Base-by-base conservation (phyloP, 371 early-diverging fungal genomes). In the Coemansia sp. region DNA sequence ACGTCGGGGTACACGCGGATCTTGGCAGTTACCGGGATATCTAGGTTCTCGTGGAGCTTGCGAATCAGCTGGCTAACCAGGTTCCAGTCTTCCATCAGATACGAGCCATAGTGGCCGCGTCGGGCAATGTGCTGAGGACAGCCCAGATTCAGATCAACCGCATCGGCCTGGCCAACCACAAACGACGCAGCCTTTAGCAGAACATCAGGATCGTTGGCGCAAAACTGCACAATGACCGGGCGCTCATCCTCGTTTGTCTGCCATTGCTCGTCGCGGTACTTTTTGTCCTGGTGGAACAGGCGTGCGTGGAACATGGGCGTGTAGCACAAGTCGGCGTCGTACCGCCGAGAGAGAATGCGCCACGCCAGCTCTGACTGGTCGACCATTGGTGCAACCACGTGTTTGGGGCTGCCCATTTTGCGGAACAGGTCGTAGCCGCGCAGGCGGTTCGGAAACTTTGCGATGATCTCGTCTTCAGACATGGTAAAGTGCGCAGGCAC, bases 261-360 rank as follows among this genome's bases (percentile, higher is more conserved):
- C 85, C 91, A 98, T 51, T 88, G 85, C 48, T 93, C 94, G 7
- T 85, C 72, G 48, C 88, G 81, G 66, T 92, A 94, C 47, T 82
- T 83, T 52, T 75, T 71, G 47, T 84, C 86, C 61, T 90, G 89
- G 45, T 82, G 72, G 76, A 97, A 98, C 57, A 92, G 73, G 60
- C 85, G 86, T 13, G 95, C 95, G 72, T 99, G 93, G 78, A 99
- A 90, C 99, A 99, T 99, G 64, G 99, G 99, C 13, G 99, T 99
- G 74, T 93, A 99, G 82, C 97, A 95, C 1, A 98, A 83, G 40
- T 98, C 84, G 1, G 98, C 96, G 29, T 91, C 93, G 79, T 99
- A 92, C 34, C 90, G 84, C 51, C 94, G 82, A 21, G 92, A 89
- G 18, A 99, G 85, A n/a, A 92, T 84, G 53, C 99, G 85, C 93